Conservation (phyloP, 2,329 filamentous ascomycete genomes). For the Blastomyces silverae region DNA sequence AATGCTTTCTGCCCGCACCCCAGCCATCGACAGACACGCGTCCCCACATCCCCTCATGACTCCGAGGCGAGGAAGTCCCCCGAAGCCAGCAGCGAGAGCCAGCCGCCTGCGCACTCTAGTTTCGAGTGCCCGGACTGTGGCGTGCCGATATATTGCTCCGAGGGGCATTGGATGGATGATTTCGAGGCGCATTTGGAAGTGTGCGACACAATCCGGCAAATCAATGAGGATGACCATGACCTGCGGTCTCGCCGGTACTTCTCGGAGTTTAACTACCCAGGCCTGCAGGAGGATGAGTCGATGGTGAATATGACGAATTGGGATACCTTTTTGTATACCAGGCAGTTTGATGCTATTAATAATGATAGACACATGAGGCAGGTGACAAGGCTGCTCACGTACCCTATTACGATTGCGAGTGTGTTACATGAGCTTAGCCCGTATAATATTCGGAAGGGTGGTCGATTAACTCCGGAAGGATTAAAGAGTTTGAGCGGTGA, state of each 20-base stretch:
- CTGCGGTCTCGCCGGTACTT: slow-evolving; percentile 84
- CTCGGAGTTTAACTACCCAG: slow-evolving; percentile 87
- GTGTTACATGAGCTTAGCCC: slow-evolving; percentile 91
- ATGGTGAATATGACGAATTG: slow-evolving; percentile 97
- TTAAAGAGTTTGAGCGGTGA: slow-evolving; percentile 87
- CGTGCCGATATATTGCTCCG: slow-evolving; percentile 84
- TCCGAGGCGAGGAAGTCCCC: slow-evolving; percentile 55
- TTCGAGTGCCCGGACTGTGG: slow-evolving; percentile 98
- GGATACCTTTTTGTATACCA: slow-evolving; percentile 92
- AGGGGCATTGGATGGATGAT: slow-evolving; percentile 92
- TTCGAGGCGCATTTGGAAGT: slow-evolving; percentile 89
- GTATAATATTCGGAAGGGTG: slow-evolving; percentile 69
- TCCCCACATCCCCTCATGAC: slow-evolving; percentile 58
- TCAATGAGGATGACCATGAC: slow-evolving; percentile 98
- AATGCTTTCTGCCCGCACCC: slow-evolving; percentile 93
- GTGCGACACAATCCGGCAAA: slow-evolving; percentile 82
- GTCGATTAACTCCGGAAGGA: slow-evolving; percentile 76
- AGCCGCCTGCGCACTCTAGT: slow-evolving; percentile 71
- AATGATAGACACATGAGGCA: slow-evolving; percentile 86
- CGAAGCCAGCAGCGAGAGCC: slow-evolving; percentile 35
- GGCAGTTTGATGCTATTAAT: slow-evolving; percentile 86
- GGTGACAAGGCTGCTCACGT: slow-evolving; percentile 85
- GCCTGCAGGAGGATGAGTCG: slow-evolving; percentile 82
- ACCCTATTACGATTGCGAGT: slow-evolving; percentile 85
- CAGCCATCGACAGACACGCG: slow-evolving; percentile 68